Base-by-base conservation (phyloP, 192 early-diverging fungal genomes). In the Chytriomyces confervae region DNA sequence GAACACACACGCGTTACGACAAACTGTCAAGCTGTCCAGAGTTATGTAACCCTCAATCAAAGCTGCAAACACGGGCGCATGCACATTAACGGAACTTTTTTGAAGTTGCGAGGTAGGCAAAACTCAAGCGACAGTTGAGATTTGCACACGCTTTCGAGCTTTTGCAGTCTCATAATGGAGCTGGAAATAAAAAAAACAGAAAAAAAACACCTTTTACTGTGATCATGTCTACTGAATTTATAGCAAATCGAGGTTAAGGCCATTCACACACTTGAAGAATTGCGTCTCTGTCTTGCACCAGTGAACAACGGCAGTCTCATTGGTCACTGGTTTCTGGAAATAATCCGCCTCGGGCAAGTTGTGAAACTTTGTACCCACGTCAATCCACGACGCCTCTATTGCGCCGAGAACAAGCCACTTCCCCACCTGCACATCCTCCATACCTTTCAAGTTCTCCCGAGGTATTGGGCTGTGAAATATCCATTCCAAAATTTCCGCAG, bases 351-450 rank as follows among this genome's bases (percentile, higher is more conserved):
- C 53, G 13, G 53, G 53, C 53, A 57, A 57, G 53, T 57, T 57
- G 53, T 57, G 53, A 20, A 57, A 57, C 16, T 13, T 1, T 57
- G 13, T 20, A n/a, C 20, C 16, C 13, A 57, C 53, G 53, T 57
- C 53, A 57, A 57, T 57, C 53, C 53, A 57, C 3, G 13, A n/a
- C 16, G 53, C 53, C 20, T 20, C 16, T 20, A 57, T 20, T 57
- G 13, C 20, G 20, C n/a, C 50, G 53, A 53, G 49, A 47, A 47
- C 27, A 7, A 70, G 29, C 69, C 69, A 70, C 27, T 49, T 53
- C 13, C 69, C 69, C n/a, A 70, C 7, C 13, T 51, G n/a, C 20
- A 70, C 50, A 36, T 70, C 69, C 36, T 70, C 69, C 11, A 70
- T 8, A 20, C 69, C 69, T 23, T 27, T 29, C 50, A 44, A 23